Evolutionary conservation across 164 flowering plant species (phyloP), one percentile per base, ranked within the genome.

Genomic region (Piper betle): DNA sequence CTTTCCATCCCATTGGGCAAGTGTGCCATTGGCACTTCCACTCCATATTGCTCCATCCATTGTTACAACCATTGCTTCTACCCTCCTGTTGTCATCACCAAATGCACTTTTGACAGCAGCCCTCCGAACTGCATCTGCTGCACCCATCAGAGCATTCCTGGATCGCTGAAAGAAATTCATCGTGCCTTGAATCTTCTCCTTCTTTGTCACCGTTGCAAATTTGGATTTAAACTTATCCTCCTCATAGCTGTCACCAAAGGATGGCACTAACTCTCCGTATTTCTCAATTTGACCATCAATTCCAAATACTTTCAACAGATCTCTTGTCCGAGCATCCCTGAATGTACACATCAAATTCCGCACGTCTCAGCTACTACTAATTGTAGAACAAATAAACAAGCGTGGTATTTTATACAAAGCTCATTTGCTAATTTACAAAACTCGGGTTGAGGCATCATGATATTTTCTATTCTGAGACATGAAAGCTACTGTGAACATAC

Each of bases 51-150:
- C 83, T 66, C 99, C 96, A 77, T 91, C 96, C 13, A 66, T 50
- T 6, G 96, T 66, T 54, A 77, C 63, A 18, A 77, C 75, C 10
- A 88, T 39, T n/a, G 96, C 95, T 74, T 88, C 96, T 41, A 87
- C 88, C 75, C 74, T 80, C 66, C 79, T 78, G 61, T 62, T 79
- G 63, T 91, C 97, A 33, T 91, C 99, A 20, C 66, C 80, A 67
- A 83, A 86, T 37, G 83, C 67, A 4, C 87, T 81, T 62, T 87
- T 88, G 2, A 78, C 73, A 41, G 99, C 97, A 70, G 76, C 99
- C 62, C 96, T 77, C 9, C 99, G 89, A 43, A 94, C 96, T 65
- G 96, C 99, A 75, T 87, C 99, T 55, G 96, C 99, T 42, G 99
- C 99, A 75, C 97, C 99, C 78, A 88, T 79, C 66, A 94, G 78